Base-by-base conservation (phyloP, 257 asterid species). In the Avicennia marina region DNA sequence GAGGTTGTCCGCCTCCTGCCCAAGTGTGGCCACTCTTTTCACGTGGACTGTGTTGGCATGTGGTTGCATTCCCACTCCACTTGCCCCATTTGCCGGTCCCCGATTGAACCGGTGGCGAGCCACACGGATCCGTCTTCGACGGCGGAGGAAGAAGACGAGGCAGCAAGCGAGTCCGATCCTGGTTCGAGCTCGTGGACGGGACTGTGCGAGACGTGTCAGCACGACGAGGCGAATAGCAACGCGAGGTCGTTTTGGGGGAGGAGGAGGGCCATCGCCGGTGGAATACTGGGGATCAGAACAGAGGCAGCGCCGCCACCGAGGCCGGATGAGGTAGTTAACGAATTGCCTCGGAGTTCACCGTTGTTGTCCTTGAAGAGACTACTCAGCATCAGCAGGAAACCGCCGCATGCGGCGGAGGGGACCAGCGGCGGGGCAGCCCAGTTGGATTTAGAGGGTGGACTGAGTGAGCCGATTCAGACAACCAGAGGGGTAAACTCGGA, bases 41-140 rank as follows among this genome's bases (percentile, higher is more conserved):
- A 79, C 22, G 33, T 63, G 3, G 68, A 67, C 0, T 79, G 86
- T 43, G 73, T 79, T 25, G 78, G 76, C 22, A 67, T 63, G 75
- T 79, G 86, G 86, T 70, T 79, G 53, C 58, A 38, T 31, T 66
- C 65, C 10, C 80, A 75, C 53, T 60, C 76, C 45, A 79, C 66
- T 15, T 79, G 86, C 64, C 86, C 86, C n/a, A 69, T 79, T 4
- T 79, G 85, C 58, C 74, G 81, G 48, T 40, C 79, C 4, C 56
- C 65, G 38, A 71, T 72, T 19, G 65, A 51, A 2, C 25, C 42
- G 21, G 43, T 47, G 18, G 50, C 11, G 22, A 59, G 4, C 68
- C 38, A 4, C 48, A 40, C 7, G 42, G 26, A 21, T 6, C 58
- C 60, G 39, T 29, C 27, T 25, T 58, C 29, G 1, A 46, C 39